phyloP scores from a whole-genome alignment of 2,329 filamentous ascomycete genomes.

The Colletotrichum ledebouriae region DNA sequence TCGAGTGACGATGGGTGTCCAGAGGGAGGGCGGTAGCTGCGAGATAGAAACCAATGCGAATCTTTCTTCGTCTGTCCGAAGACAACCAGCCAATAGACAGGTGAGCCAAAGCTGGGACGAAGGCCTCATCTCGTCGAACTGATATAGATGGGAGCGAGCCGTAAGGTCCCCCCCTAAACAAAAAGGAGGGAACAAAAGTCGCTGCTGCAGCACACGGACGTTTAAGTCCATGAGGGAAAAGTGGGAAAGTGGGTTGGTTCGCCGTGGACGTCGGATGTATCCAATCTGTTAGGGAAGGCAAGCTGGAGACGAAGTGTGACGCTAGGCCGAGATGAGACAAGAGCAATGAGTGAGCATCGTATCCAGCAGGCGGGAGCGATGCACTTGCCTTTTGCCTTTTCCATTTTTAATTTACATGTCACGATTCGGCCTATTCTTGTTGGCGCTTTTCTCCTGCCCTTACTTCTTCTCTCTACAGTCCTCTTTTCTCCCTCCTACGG shows the following conservation, averaged over 20 bases:
- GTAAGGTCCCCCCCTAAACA: neutral
- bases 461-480: conserved; percentile 1
- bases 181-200: conserved; percentile 18
- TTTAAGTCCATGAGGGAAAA: too few species aligned
- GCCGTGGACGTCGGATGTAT: conserved; percentile 22
- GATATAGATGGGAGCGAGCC: conserved; percentile 5
- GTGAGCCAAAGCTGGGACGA: conserved; percentile 26
- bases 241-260: conserved; percentile 2
- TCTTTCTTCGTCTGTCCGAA: neutral
- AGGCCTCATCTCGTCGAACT: neutral
- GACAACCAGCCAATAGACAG: conserved; percentile 8
- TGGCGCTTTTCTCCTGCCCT: conserved; percentile 13
- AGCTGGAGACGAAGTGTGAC: conserved; percentile 39
- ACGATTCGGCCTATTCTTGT: conserved; percentile 30
- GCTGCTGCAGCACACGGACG: conserved; percentile 19
- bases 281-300: conserved; percentile 10
- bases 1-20: neutral
- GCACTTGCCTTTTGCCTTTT: conserved; percentile 37
- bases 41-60: conserved; percentile 32
- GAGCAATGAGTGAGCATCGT: conserved; percentile 38
- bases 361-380: conserved; percentile 38
- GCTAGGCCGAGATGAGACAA: conserved; percentile 42
- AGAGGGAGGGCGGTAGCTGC: conserved; percentile 3
- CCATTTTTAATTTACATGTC: conserved; percentile 43
- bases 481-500: neutral